Conservation (phyloP, 306 rosid genomes). For the Coriaria nepalensis region DNA sequence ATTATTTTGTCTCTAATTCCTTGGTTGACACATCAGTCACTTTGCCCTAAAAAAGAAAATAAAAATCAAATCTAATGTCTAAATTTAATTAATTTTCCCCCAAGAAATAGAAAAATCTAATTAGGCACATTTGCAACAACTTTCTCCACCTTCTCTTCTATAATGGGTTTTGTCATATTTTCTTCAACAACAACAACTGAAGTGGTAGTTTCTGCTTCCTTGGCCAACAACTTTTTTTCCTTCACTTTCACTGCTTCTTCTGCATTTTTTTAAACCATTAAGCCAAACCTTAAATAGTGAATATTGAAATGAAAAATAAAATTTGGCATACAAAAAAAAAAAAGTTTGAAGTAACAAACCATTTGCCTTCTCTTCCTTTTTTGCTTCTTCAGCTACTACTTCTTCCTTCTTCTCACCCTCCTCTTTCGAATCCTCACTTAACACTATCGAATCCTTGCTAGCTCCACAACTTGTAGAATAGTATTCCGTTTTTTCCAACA, state of each 20-base stretch:
- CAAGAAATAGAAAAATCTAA: not conserved
- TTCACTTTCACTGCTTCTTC: conserved; percentile 15
- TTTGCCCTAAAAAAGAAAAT: not conserved
- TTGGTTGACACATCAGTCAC: conserved; percentile 6
- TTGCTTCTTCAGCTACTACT: not conserved
- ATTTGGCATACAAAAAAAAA: not conserved
- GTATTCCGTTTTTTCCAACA: conserved; percentile 22
- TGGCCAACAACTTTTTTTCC: conserved; percentile 13
- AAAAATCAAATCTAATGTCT: too few species aligned
- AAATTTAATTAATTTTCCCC: too few species aligned
- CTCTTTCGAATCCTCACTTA: not conserved
- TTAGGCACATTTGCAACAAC: not conserved
- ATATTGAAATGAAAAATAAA: too few species aligned
- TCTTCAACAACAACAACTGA: conserved; percentile 1
- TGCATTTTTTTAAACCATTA: too few species aligned
- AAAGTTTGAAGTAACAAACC: conserved; percentile 16
- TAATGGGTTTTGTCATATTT: conserved; percentile 14
- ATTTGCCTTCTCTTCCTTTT: conserved; percentile 10
- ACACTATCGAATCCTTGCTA: conserved; percentile 6
- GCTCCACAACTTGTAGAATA: conserved; percentile 18
- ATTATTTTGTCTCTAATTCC: conserved; percentile 5
- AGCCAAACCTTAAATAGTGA: not conserved
- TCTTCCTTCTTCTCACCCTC: not conserved
- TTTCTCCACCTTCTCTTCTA: conserved; percentile 13
- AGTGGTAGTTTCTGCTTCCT: conserved; percentile 8